A percentile compares a stretch with the other conserved stretches of the same genome.
phyloP scores from a whole-genome alignment of 768 basidiomycete genomes.

The Trametes cingulata region DNA sequence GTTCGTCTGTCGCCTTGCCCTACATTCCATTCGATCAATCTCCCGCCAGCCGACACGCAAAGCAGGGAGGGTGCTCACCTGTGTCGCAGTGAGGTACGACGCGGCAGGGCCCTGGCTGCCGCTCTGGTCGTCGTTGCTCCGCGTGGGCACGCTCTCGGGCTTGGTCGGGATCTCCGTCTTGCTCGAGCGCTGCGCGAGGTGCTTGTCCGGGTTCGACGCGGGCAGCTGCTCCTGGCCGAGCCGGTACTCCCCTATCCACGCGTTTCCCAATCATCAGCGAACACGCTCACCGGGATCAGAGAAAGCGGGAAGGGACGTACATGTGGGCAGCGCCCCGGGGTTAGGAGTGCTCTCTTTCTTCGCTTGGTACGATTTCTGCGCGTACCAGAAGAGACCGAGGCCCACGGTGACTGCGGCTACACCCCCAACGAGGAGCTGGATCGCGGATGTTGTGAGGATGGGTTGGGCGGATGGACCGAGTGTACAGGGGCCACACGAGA shows the following conservation, averaged over 20 bases:
- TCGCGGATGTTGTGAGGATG: not conserved
- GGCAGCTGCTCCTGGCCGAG: slow-evolving; percentile 10
- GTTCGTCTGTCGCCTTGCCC: not conserved
- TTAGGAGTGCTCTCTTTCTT: slow-evolving; percentile 1
- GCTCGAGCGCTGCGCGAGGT: not conserved
- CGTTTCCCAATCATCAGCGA: not conserved
- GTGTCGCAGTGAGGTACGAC: not conserved
- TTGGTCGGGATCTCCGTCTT: not conserved
- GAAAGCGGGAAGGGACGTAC: not conserved
- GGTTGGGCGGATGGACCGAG: too few relatives aligned
- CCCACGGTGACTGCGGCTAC: slow-evolving; percentile 12
- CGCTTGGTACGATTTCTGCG: slow-evolving; percentile 5
- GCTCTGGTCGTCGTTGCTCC: not conserved
- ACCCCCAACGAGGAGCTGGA: slow-evolving; percentile 10
- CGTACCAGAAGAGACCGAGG: slow-evolving; percentile 21
- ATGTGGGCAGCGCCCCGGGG: slow-evolving; percentile 16
- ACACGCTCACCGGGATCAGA: not conserved
- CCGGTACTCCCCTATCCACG: slow-evolving; percentile 14
- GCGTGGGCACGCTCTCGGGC: slow-evolving; percentile 5
- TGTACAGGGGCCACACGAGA: too few relatives aligned
- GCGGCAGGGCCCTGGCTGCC: not conserved
- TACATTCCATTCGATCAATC: not conserved
- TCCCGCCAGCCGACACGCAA: too few relatives aligned
- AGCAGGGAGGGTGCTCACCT: not conserved
- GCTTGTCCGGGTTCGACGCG: not conserved